Evolutionary conservation across 2,329 filamentous ascomycete genomes (phyloP), one percentile per base, ranked within the genome.

Genomic region (Lecanicillium sp.): DNA sequence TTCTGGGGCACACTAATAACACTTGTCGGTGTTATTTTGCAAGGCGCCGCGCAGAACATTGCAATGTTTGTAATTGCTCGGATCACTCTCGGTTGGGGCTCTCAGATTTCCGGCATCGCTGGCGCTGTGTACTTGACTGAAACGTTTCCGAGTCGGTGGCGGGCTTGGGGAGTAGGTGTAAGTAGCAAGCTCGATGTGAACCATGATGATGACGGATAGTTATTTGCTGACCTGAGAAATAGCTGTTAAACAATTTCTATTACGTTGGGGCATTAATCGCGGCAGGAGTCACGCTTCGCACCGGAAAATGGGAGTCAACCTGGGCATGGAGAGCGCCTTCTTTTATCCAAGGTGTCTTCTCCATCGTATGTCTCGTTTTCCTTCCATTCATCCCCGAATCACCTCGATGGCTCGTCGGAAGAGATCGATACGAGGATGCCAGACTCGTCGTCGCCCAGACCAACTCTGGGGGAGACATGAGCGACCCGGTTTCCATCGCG

Each of bases 31-130:
- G 58, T 69, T 16, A 46, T 68, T 11, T 48, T 74, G 7, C 69
- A 73, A 46, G 60, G 63, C 0, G 64, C 67, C 0, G 62, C 70
- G 0, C 67, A 73, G 45, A 64, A 71, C 38, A 64, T 70, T 4
- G 65, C 62, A 40, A 73, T 72, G 68, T 73, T 73, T 47, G 60
- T 69, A 20, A 43, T 65, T 11, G 60, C 57, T 0, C 58, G 71
- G 12, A 61, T 73, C 15, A 54, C 73, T 4, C 50, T 74, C 3
- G 70, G 70, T 0, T 57, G 71, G 27, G 71, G 70, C 3, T 54
- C 49, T 4, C 60, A 57, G 3, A 49, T 67, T 8, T 61, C 64
- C 2, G 60, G 58, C 11, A 59, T 68, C 14, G 64, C 66, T 2
- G 68, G 60, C 2, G 59, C 60, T 0, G 63, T 69, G 1, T 72